Percentiles rank a stretch among this genome's conserved stretches.
Conservation (phyloP, 2,329 filamentous ascomycete genomes). For the Scytalidium sp. region DNA sequence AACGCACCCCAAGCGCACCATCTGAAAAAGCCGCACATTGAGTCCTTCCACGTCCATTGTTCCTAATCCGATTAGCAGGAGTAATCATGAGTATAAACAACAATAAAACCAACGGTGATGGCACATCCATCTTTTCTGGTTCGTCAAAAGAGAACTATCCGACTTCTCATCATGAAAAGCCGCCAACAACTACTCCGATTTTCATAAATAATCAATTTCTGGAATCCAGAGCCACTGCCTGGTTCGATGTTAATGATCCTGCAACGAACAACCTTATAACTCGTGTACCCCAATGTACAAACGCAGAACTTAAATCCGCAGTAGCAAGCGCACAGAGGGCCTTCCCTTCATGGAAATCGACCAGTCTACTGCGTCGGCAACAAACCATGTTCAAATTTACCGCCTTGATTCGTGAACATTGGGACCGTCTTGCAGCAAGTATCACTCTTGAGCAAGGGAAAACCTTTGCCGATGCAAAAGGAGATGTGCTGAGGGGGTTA, state of each 20-base stretch:
- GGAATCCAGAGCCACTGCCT: conserved; percentile 63
- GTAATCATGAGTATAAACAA: not conserved
- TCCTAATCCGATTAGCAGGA: not conserved
- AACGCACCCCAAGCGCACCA: not conserved
- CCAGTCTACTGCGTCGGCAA: conserved; percentile 70
- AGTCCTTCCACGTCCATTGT: not conserved
- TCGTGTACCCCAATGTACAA: conserved; percentile 77
- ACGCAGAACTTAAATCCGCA: conserved; percentile 70
- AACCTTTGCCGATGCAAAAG: conserved; percentile 77
- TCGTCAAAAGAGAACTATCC: not conserved
- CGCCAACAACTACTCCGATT: conserved; percentile 56
- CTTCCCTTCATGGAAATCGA: conserved; percentile 70
- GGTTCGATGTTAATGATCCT: conserved; percentile 78
- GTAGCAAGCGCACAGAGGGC: conserved; percentile 75
- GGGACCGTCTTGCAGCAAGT: conserved; percentile 79
- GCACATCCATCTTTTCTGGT: not conserved
- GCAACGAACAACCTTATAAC: conserved; percentile 85
- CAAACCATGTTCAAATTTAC: conserved; percentile 88
- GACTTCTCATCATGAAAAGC: not conserved
- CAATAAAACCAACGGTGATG: not conserved
- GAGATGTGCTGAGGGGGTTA: conserved; percentile 76
- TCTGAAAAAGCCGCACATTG: not conserved
- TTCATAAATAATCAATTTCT: conserved; percentile 81
- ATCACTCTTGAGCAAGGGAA: conserved; percentile 89
- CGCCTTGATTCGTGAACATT: conserved; percentile 75